These are phyloP conservation scores for Harrya chromipes DNA, from an alignment of 768 basidiomycete species.

Conservation along the genomic window DNA sequence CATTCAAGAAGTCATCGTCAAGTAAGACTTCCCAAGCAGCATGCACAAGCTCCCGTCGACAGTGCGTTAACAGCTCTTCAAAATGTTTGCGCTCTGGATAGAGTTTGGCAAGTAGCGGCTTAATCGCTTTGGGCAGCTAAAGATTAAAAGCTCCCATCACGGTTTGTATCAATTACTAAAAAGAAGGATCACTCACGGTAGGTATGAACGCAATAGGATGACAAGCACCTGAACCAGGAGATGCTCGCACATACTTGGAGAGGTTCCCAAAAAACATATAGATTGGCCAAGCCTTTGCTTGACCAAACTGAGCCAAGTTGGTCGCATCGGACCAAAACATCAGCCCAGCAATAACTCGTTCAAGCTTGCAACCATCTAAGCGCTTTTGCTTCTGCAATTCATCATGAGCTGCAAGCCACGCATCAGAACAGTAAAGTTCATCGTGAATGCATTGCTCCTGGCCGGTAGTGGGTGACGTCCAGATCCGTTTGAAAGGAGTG, in stretches of 20 bases:
- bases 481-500: constrained; percentile 20
- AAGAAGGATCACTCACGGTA: constrained; percentile 20
- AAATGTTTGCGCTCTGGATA: background rate
- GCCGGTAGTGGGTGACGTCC: background rate
- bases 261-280: constrained; percentile 31
- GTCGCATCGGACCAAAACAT: constrained; percentile 21
- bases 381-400: constrained; percentile 14
- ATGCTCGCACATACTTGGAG: constrained; percentile 38
- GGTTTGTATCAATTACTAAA: background rate
- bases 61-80: constrained; percentile 6
- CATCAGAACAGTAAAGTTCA: constrained; percentile 23
- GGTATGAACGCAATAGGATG: constrained; percentile 46
- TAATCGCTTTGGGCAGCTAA: background rate
- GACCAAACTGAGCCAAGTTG: constrained; percentile 13
- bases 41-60: constrained; percentile 20
- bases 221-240: constrained; percentile 28
- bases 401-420: constrained; percentile 20
- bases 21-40: constrained; percentile 13
- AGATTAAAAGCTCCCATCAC: background rate
- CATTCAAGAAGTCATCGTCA: constrained; percentile 21
- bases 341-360: constrained; percentile 11
- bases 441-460: constrained; percentile 13
- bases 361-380: constrained; percentile 7
- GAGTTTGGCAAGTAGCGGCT: background rate
- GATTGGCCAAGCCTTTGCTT: constrained; percentile 18